Conservation (phyloP, 306 rosid genomes). For the Luffa aegyptiaca region DNA sequence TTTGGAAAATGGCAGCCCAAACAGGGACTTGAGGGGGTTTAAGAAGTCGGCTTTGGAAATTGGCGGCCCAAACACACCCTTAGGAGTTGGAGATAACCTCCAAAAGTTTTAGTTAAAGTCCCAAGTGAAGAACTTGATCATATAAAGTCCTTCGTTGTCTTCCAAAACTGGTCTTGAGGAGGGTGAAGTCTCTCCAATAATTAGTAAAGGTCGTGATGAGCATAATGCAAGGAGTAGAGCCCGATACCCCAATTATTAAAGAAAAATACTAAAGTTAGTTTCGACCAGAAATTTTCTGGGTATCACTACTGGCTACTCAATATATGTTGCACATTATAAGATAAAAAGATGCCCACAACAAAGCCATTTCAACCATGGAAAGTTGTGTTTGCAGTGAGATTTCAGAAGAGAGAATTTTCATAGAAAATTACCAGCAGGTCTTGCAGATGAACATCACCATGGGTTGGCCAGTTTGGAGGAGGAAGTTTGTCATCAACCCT, state of each 20-base stretch:
- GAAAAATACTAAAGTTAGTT: not conserved
- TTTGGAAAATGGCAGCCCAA: no score
- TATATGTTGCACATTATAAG: not conserved
- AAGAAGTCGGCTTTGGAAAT: no score
- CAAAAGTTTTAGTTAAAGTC: not conserved
- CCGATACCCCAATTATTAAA: not conserved
- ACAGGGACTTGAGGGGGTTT: no score
- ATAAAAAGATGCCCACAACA: not conserved
- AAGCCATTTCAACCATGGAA: not conserved
- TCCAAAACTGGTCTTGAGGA: not conserved
- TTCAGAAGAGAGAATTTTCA: not conserved
- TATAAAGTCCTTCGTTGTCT: not conserved
- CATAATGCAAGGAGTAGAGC: not conserved
- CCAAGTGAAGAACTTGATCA: not conserved
- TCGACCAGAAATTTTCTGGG: not conserved
- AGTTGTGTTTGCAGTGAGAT: conserved; percentile 1
- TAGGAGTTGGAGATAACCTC: not conserved
- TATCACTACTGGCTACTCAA: not conserved
- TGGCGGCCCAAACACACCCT: no score
- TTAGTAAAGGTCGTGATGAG: not conserved
- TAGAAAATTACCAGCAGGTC: conserved; percentile 57
- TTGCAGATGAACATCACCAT: conserved; percentile 64
- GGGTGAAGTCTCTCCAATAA: not conserved
- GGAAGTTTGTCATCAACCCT: conserved; percentile 41
- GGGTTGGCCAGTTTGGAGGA: conserved; percentile 80